A percentile compares a stretch with the other conserved stretches of the same genome.
These are phyloP conservation scores for Populus hybrid DNA, from an alignment of 441 rosid genomes.

Conservation along the genomic window DNA sequence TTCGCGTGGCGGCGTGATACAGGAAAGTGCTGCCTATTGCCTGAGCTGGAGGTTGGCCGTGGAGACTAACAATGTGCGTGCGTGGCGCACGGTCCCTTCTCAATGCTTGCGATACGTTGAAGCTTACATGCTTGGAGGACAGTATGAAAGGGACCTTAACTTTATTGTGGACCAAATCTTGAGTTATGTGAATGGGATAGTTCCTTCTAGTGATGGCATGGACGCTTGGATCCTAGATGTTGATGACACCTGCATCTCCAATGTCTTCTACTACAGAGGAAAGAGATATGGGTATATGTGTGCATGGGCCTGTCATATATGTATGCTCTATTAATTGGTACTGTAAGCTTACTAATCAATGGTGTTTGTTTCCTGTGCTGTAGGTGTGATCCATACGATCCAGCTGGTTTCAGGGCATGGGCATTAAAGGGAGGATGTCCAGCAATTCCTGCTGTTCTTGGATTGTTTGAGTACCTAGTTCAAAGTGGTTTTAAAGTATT, in stretches of 20 bases:
- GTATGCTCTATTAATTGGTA: not conserved
- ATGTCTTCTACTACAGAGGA: conserved; percentile 58
- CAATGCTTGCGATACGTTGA: conserved; percentile 58
- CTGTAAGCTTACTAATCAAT: not conserved
- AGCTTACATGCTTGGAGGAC: conserved; percentile 71
- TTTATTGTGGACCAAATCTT: conserved; percentile 47
- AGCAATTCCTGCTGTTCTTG: conserved; percentile 56
- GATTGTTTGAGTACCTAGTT: conserved; percentile 42
- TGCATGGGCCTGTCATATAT: not conserved
- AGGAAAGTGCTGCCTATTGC: conserved; percentile 43
- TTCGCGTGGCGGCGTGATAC: conserved; percentile 3
- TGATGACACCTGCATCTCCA: conserved; percentile 91
- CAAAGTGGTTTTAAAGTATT: conserved; percentile 62
- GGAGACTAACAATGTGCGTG: conserved; percentile 80
- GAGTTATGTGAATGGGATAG: conserved; percentile 37
- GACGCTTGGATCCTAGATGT: conserved; percentile 91
- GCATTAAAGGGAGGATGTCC: conserved; percentile 63
- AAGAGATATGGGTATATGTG: conserved; percentile 65
- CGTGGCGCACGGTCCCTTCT: conserved; percentile 75
- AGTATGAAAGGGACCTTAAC: conserved; percentile 58
- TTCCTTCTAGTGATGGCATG: conserved; percentile 41
- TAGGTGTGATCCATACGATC: conserved; percentile 85
- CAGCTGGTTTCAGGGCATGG: conserved; percentile 63
- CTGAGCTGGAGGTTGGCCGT: conserved; percentile 87
- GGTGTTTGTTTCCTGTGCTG: not conserved